Conservation (phyloP, 1,284 basidiomycete species). For the Boletus hoseneyae region DNA sequence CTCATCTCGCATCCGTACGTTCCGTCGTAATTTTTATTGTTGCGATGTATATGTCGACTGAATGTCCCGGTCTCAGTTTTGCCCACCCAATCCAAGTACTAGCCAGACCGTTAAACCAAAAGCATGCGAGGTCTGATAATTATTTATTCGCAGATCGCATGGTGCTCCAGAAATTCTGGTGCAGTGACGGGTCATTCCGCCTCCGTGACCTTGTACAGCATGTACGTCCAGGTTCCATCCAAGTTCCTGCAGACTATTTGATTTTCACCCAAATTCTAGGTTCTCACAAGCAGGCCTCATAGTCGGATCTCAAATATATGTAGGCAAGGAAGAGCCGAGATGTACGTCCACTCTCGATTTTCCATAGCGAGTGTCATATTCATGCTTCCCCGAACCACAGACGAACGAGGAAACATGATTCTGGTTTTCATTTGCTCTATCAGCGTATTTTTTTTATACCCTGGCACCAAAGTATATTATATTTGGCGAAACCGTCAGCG, state of each 20-base stretch:
- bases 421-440: constrained; percentile 42
- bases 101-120: constrained; percentile 5
- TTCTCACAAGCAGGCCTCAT: constrained; percentile 47
- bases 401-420: constrained; percentile 48
- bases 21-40: too few relatives aligned
- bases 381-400: constrained; percentile 23
- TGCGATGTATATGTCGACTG: too few relatives aligned
- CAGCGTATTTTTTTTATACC: constrained; percentile 50
- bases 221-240: constrained; percentile 16
- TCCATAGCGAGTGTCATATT: not conserved
- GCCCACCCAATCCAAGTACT: constrained; percentile 37
- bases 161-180: constrained; percentile 55
- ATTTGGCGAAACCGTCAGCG: constrained; percentile 48
- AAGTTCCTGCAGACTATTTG: too few relatives aligned
- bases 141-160: constrained; percentile 39
- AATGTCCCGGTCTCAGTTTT: not conserved
- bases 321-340: constrained; percentile 43
- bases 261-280: constrained; percentile 12
- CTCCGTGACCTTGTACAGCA: constrained; percentile 54
- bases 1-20: constrained; percentile 16
- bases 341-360: constrained; percentile 31
- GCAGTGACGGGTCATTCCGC: constrained; percentile 54
- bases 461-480: constrained; percentile 49
- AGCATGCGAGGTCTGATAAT: not conserved
- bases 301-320: constrained; percentile 46